Evolutionary conservation across 2,329 filamentous ascomycete genomes (phyloP).

Genomic region (Talaromyces amestolkiae): DNA sequence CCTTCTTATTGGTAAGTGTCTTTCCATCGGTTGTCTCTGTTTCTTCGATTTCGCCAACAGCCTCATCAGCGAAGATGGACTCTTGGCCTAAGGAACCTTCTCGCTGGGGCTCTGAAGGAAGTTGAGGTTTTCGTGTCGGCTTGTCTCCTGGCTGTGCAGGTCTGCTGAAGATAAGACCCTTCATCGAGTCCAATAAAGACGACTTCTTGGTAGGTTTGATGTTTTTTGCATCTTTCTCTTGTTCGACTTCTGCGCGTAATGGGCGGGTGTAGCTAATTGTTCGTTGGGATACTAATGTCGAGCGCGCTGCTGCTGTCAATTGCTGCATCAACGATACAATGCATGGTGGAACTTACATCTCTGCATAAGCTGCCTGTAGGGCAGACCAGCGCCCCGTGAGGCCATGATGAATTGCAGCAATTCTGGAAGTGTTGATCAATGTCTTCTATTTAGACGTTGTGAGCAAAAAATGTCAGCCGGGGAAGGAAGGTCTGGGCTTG

Average conservation of each 20-base stretch:
- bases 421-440: background rate
- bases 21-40: constrained; percentile 17
- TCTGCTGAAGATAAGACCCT: constrained; percentile 33
- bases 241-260: constrained; percentile 32
- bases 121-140: constrained; percentile 28
- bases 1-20: constrained; percentile 24
- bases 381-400: constrained; percentile 38
- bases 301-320: constrained; percentile 29
- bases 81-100: constrained; percentile 36
- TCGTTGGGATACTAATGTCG: constrained; percentile 36
- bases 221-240: constrained; percentile 18
- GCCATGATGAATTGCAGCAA: constrained; percentile 30
- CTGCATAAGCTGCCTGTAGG: constrained; percentile 39
- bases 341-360: constrained; percentile 29
- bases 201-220: constrained; percentile 22
- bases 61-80: constrained; percentile 45
- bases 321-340: background rate
- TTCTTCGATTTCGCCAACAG: constrained; percentile 25
- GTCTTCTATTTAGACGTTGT: background rate
- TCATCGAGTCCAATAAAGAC: constrained; percentile 31
- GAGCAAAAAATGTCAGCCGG: constrained; percentile 7
- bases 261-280: constrained; percentile 34
- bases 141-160: constrained; percentile 26
- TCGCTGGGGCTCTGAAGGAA: constrained; percentile 30
- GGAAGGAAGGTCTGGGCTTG: constrained; percentile 8